Conservation (phyloP, 2,329 filamentous ascomycete genomes). For the Pyricularia grisea region DNA sequence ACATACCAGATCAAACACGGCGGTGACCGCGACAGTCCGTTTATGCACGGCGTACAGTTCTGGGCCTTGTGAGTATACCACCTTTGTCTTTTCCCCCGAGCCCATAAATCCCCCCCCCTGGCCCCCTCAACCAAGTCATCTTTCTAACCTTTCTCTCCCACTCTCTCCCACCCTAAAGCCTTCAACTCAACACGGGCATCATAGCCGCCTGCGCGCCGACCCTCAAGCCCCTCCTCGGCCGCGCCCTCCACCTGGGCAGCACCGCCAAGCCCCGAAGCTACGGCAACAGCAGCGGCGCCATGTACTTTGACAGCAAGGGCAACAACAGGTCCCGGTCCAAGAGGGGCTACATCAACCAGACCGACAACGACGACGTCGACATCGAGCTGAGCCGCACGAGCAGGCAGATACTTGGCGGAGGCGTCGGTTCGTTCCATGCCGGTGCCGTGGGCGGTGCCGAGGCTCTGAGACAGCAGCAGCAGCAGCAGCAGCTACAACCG, state of each 20-base stretch:
- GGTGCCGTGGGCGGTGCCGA: background rate
- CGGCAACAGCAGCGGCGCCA: background rate
- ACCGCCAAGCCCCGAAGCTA: background rate
- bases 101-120: too few relatives aligned
- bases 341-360: constrained; percentile 4
- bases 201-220: constrained; percentile 16
- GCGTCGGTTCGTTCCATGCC: background rate
- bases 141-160: background rate
- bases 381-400: background rate
- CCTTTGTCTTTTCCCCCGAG: background rate
- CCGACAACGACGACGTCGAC: background rate
- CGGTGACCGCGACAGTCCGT: background rate
- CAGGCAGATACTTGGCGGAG: background rate
- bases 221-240: constrained; percentile 14
- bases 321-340: background rate
- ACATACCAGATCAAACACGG: constrained; percentile 1
- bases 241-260: constrained; percentile 7
- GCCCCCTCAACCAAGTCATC: background rate
- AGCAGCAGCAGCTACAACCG: background rate
- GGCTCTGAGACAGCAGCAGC: background rate
- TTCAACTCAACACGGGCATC: constrained; percentile 16
- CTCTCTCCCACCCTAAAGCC: constrained; percentile 8
- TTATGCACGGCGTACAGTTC: background rate
- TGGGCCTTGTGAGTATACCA: background rate
- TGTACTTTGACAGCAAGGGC: background rate